Evolutionary conservation across 2,329 filamentous ascomycete species (phyloP), one percentile per base, ranked within the genome.

Genomic region (Fusarium sp.): DNA sequence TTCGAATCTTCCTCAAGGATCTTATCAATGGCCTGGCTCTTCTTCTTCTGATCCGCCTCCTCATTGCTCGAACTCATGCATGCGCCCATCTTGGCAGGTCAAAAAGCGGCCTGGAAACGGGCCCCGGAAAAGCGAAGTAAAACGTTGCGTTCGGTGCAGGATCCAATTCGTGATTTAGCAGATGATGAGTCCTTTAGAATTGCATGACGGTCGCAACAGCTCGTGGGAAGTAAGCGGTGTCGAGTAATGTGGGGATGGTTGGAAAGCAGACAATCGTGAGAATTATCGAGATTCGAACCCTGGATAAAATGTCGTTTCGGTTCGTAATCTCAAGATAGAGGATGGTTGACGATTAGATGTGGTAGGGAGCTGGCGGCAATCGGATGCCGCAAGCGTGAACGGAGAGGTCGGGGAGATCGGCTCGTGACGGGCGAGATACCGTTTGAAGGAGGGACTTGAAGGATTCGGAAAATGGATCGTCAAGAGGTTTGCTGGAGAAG

Each of bases 21-120:
- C 78, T 91, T 91, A 80, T 99, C 95, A 75, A 99, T 99, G 77
- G 90, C 90, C 80, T 97, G 93, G 78, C 93, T 97, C 79, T 91
- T 88, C 84, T 98, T 97, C 86, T 95, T 97, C 84, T 93, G 89
- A 75, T 97, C 93, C 76, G 85, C 87, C 81, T 96, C 92, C 76
- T 93, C 93, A 76, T 89, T 90, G 76, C 86, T 91, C 68, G 89
- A 89, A 80, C 92, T 97, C 87, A 96, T 91, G 83, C 95, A 99
- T 72, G 86, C 87, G 79, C 95, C 95, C 95, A 99, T 99, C 72
- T 75, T 85, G 80, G 47, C 51, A 43, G 59, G 48, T 60, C 63
- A 53, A 59, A 58, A 58, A 57, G 43, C 24, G 54, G 52, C 62
- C 51, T 48, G 51, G 41, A 41, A 19, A 53, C 49, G 53, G 52